Base-by-base conservation (phyloP, 192 early-diverging fungal species). In the Phlyctochytrium planicorne region DNA sequence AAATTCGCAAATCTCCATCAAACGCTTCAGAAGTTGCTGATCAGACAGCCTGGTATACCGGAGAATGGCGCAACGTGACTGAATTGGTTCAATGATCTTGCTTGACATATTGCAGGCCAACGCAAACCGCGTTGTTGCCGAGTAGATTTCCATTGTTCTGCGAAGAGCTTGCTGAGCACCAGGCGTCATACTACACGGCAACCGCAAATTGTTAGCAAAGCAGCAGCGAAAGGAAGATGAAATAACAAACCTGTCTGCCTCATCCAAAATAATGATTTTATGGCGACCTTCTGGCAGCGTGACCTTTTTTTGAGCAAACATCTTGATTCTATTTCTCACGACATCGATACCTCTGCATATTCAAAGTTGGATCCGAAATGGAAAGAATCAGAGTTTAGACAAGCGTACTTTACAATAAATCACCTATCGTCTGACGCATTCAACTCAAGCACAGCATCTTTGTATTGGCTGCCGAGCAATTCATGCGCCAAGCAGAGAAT, bases 51-150 rank as follows among this genome's bases (percentile, higher is more conserved):
- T 88, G 2, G 83, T 84, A 66, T 89, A 99, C 20, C 94, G 84
- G 57, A 99, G 75, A 65, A 96, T 94, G 14, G 94, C 93, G 75
- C 95, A 97, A 40, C 97, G 88, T 56, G 89, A 91, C 77, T 98
- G 95, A 66, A 99, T 97, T 30, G 97, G 94, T 73, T 99, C 97
- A 67, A 98, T 98, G 69, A 99, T 97, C 72, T 99, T 99, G 72
- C 82, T 86, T 32, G 94, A 94, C 70, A 93, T 77, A 75, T 99
- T 99, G 80, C 97, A 99, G 1, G 97, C 97, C 17, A 97, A 78
- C 2, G 93, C 95, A 81, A 99, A 99, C 30, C 97, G 86, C 12
- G 97, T 99, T 1, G 94, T 98, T 59, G 83, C 84, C 17, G 94
- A 94, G 77, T 94, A 99, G 47, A 98, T 90, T 75, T 99, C 97